These are phyloP conservation scores for Blastobotrys persicus DNA, from an alignment of 1,139 yeast species.

Conservation along the genomic window DNA sequence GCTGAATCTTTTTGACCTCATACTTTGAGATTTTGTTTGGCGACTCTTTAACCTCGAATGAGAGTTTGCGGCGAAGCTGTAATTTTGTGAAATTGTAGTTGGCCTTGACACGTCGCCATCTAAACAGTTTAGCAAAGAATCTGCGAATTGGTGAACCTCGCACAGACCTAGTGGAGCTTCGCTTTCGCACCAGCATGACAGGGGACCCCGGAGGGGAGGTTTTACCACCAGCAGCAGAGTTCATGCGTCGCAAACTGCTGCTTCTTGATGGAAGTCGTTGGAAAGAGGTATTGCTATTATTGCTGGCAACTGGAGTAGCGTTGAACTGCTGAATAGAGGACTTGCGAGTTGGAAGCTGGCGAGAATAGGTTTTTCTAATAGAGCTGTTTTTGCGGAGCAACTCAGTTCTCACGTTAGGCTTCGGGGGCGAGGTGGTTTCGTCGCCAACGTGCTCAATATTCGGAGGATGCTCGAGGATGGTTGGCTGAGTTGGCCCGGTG, in stretches of 20 bases:
- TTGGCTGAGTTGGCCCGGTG: constrained; percentile 2
- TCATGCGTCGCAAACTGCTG: not conserved
- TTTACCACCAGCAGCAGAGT: not conserved
- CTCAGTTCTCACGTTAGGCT: constrained; percentile 6
- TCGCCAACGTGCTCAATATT: constrained; percentile 1
- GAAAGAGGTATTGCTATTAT: not conserved
- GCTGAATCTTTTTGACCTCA: constrained; percentile 19
- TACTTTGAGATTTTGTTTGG: constrained; percentile 19
- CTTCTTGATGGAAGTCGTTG: not conserved
- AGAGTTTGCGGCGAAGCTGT: constrained; percentile 23
- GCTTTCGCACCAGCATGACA: constrained; percentile 27
- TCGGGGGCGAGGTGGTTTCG: constrained; percentile 1
- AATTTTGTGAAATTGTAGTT: constrained; percentile 24
- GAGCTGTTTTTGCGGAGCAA: constrained; percentile 11
- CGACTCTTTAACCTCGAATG: constrained; percentile 26
- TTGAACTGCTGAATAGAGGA: constrained; percentile 2
- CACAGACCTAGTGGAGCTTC: constrained; percentile 22
- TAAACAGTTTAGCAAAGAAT: constrained; percentile 25
- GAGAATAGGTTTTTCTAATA: constrained; percentile 3
- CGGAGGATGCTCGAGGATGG: constrained; percentile 7
- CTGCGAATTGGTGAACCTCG: constrained; percentile 26
- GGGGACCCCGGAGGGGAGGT: constrained; percentile 15
- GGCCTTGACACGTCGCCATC: constrained; percentile 20
- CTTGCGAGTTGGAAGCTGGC: constrained; percentile 3
- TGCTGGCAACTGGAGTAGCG: not conserved